phyloP scores from a whole-genome alignment of 768 basidiomycete species.

The Collybia nuda region DNA sequence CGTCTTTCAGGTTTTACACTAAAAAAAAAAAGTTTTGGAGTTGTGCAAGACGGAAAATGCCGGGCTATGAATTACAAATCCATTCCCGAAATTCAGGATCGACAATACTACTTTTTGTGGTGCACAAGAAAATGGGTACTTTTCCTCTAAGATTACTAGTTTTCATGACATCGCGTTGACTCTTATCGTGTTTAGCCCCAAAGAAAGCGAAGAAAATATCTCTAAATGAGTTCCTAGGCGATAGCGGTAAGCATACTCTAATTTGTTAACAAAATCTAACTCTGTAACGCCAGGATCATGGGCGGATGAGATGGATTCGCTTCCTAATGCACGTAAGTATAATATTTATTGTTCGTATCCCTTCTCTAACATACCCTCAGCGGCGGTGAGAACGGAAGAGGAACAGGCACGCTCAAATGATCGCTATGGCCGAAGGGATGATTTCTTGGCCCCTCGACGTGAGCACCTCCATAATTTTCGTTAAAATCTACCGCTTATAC shows the following conservation, averaged over 20 bases:
- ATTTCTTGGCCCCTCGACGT: constrained; percentile 65
- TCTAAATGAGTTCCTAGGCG: constrained; percentile 89
- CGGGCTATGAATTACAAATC: constrained; percentile 14
- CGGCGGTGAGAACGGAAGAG: constrained; percentile 69
- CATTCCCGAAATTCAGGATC: constrained; percentile 13
- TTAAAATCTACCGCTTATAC: constrained; percentile 11
- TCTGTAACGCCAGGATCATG: constrained; percentile 71
- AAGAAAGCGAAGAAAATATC: constrained; percentile 94
- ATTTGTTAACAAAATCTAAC: constrained; percentile 11
- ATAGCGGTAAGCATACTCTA: constrained; percentile 60
- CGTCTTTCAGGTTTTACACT: no score
- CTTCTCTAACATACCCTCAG: constrained; percentile 34
- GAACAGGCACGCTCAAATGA: constrained; percentile 55
- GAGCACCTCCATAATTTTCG: constrained; percentile 23
- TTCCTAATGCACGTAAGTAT: constrained; percentile 90
- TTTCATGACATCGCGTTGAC: not conserved
- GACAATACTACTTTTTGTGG: constrained; percentile 6
- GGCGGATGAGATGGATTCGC: constrained; percentile 97
- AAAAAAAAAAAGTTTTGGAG: no score
- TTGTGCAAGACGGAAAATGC: not conserved
- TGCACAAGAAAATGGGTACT: constrained; percentile 17
- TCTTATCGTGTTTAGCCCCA: constrained; percentile 54
- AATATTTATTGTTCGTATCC: not conserved
- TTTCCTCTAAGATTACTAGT: not conserved
- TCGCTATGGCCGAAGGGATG: constrained; percentile 59